Conservation (phyloP, 2,329 filamentous ascomycete species). For the Stenocarpella maydis region DNA sequence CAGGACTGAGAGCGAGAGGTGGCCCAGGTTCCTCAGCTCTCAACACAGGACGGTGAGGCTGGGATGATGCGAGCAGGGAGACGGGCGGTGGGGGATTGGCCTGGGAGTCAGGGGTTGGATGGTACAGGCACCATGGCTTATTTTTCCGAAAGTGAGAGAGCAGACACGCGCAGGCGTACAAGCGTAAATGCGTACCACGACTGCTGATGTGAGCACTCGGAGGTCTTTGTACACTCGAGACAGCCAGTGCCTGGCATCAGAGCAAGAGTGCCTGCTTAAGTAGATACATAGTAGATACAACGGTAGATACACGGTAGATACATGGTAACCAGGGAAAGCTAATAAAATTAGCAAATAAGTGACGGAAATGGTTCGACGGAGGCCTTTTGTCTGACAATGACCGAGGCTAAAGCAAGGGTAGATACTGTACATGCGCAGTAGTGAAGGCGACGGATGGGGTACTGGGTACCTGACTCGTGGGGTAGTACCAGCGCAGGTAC, state of each 20-base stretch:
- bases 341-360: too few species aligned
- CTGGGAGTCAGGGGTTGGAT: neutral
- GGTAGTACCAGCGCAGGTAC: accelerated
- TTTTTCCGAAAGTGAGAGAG: neutral
- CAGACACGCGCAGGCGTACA: neutral
- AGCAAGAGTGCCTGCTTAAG: neutral
- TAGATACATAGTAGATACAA: too few species aligned
- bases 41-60: neutral
- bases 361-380: too few species aligned
- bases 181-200: neutral
- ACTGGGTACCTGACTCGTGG: neutral
- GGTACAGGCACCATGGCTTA: conserved; percentile 6
- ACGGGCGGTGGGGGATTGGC: neutral
- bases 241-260: neutral
- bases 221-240: too few species aligned
- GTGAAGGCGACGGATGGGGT: neutral
- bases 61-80: neutral
- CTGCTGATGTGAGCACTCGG: conserved; percentile 13
- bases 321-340: too few species aligned
- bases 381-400: conserved; percentile 22
- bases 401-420: neutral
- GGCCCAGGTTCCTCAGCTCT: neutral
- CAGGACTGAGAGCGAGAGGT: neutral
- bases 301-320: too few species aligned
- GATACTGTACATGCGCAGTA: too few species aligned